Evolutionary conservation across 805 yeast genomes (phyloP), one percentile per base, ranked within the genome.

Genomic region (Monosporozyma unispora): DNA sequence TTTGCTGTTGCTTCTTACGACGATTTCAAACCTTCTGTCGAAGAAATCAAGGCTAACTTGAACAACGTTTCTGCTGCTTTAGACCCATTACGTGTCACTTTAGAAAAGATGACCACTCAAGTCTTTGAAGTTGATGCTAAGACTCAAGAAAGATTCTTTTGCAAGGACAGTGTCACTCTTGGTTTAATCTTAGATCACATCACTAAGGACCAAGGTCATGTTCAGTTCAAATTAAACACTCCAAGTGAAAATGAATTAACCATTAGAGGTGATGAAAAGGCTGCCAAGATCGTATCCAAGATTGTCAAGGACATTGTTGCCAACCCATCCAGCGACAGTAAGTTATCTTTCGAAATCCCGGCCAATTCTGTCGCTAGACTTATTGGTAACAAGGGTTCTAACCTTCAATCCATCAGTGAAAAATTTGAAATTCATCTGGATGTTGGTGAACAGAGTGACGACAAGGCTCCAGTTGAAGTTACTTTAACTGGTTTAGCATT

Each of bases 361-460:
- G 67, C 80, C 2, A 70, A 74, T 47, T 78, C 80, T 45, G 71
- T 91, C 52, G 77, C 93, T 27, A 81, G 93, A 68, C 74, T 95
- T 48, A 88, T 93, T 66, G 99, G 99, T 57, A 85, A 84, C 63
- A 85, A 80, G 52, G 99, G 99, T 49, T 70, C 87, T 41, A 80
- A 81, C 62, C 70, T 93, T 61, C 78, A 79, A 57, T 71, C 78
- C 46, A 66, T 88, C 52, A 76, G 84, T 54, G 87, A 84, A 9
- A 84, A 85, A 60, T 87, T 74, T 59, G 87, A 82, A 45, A 87
- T 86, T 56, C 77, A 76, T 57, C 75, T 93, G 53, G 96, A 90
- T 60, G 81, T 88, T 48, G 79, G 78, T 47, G 54, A 56, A 18
- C 82, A 78, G 45, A 77, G 78, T 33, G 46, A 43, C 3, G 48